Percentiles rank a stretch among this genome's conserved stretches.
Evolutionary conservation across 768 basidiomycete species (phyloP).

Genomic region (Xerocomellus amylosporus): DNA sequence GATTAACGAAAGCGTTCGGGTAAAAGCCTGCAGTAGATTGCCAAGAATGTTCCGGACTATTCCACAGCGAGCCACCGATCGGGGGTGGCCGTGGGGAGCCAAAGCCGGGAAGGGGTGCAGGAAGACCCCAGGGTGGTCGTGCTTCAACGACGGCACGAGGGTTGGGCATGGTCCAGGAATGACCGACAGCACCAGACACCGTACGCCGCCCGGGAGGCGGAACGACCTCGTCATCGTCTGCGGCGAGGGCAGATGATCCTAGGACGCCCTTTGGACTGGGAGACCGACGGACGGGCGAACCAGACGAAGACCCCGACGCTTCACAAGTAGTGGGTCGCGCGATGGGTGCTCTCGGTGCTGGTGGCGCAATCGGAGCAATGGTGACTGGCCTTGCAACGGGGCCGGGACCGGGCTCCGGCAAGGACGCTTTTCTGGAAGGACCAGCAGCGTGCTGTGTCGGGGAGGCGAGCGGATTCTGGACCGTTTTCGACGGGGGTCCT

Average conservation of each 20-base stretch:
- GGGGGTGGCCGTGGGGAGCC: slow-evolving; percentile 35
- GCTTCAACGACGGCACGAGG: slow-evolving; percentile 42
- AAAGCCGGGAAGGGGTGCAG: slow-evolving; percentile 35
- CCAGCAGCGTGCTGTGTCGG: slow-evolving; percentile 45
- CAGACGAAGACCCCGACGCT: slow-evolving; percentile 52
- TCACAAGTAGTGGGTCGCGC: slow-evolving; percentile 45
- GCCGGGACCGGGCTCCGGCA: slow-evolving; percentile 47
- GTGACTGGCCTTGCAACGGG: slow-evolving; percentile 51
- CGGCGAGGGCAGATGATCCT: slow-evolving; percentile 73
- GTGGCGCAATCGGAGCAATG: slow-evolving; percentile 34
- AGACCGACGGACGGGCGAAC: slow-evolving; percentile 52
- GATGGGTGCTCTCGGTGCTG: slow-evolving; percentile 68
- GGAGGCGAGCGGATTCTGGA: slow-evolving; percentile 36
- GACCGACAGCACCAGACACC: slow-evolving; percentile 40
- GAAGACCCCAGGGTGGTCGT: slow-evolving; percentile 48
- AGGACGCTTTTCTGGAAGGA: slow-evolving; percentile 46
- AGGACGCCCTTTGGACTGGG: slow-evolving; percentile 63
- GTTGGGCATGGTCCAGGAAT: slow-evolving; percentile 48
- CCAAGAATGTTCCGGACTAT: slow-evolving; percentile 46
- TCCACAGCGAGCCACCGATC: slow-evolving; percentile 40
- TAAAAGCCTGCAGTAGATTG: slow-evolving; percentile 48
- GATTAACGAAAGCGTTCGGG: slow-evolving; percentile 45
- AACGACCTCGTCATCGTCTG: slow-evolving; percentile 81
- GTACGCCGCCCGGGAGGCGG: slow-evolving; percentile 45
- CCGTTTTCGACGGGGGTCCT: slow-evolving; percentile 47